Percentiles rank a stretch among this genome's conserved stretches.
phyloP scores from a whole-genome alignment of 345 rosid genomes.

The Lepidium sativum region DNA sequence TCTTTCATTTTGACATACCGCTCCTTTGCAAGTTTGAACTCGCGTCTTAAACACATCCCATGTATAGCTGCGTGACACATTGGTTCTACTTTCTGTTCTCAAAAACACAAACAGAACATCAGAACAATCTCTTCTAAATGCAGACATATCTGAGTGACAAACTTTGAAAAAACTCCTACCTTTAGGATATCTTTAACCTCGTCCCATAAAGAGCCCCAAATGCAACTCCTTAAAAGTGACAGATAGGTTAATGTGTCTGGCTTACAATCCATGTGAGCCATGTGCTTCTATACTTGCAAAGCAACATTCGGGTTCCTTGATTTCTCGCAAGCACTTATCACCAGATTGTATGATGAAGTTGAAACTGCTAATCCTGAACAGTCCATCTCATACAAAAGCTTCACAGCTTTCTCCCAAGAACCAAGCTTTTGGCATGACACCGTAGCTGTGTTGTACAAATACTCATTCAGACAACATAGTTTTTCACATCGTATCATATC shows the following conservation, averaged over 20 bases:
- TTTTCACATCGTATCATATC: conserved; percentile 40
- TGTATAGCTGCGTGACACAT: conserved; percentile 64
- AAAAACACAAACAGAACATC: conserved; percentile 3
- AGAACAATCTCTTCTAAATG: not conserved
- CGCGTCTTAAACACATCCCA: conserved; percentile 64
- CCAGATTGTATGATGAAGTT: conserved; percentile 55
- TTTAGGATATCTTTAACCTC: conserved; percentile 55
- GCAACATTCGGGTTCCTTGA: conserved; percentile 67
- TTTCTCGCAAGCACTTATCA: conserved; percentile 56
- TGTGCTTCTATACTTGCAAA: conserved; percentile 61
- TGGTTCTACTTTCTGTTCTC: conserved; percentile 37
- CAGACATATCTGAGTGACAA: not conserved
- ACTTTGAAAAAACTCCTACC: conserved; percentile 33
- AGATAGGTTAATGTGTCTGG: conserved; percentile 65
- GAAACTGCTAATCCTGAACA: conserved; percentile 39
- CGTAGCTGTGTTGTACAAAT: conserved; percentile 50
- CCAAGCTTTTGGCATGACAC: conserved; percentile 74
- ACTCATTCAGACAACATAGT: conserved; percentile 34
- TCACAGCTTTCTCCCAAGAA: conserved; percentile 67
- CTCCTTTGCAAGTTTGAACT: conserved; percentile 51
- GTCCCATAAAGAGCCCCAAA: conserved; percentile 77
- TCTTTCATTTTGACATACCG: conserved; percentile 49
- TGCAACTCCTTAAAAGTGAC: conserved; percentile 57
- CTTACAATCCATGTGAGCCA: conserved; percentile 41
- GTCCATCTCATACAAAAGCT: conserved; percentile 72